Percentiles rank a stretch among this genome's conserved stretches.
Conservation (phyloP, 495 filamentous ascomycete genomes). For the Aspergillus asperescens region DNA sequence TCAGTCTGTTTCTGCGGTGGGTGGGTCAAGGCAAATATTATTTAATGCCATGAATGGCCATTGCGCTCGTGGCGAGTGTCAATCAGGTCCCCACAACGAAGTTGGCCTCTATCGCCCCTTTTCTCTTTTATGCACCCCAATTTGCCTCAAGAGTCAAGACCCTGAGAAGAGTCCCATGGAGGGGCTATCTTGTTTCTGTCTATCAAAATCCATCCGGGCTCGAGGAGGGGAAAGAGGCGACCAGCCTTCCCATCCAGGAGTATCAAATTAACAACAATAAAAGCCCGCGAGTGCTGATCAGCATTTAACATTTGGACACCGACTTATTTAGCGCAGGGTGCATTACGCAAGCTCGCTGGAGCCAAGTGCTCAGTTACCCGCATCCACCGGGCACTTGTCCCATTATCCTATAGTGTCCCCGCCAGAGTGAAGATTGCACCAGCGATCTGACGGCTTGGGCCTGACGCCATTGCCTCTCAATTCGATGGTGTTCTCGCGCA, state of each 20-base stretch:
- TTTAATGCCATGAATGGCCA: slow-evolving; percentile 17
- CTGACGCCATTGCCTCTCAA: slow-evolving; percentile 30
- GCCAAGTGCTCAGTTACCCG: slow-evolving; percentile 34
- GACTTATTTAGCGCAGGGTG: slow-evolving; percentile 21
- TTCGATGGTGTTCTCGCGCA: slow-evolving; percentile 19
- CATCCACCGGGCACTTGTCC: slow-evolving; percentile 35
- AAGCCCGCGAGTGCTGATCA: slow-evolving; percentile 29
- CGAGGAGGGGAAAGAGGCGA: not conserved
- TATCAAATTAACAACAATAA: slow-evolving; percentile 10
- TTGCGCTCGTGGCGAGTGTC: slow-evolving; percentile 24
- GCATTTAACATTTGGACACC: slow-evolving; percentile 26
- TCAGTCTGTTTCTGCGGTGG: slow-evolving; percentile 1
- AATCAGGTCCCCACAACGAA: slow-evolving; percentile 20
- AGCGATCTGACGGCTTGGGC: slow-evolving; percentile 35
- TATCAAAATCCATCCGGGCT: no score
- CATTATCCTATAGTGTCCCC: slow-evolving; percentile 24
- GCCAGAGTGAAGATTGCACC: slow-evolving; percentile 38
- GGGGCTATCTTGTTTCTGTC: no score
- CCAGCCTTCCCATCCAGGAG: not conserved
- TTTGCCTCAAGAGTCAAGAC: not conserved
- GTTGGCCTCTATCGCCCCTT: slow-evolving; percentile 16
- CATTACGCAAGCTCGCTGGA: slow-evolving; percentile 44
- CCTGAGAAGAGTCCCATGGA: not conserved
- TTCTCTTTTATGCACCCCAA: slow-evolving; percentile 3
- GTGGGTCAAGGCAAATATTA: slow-evolving; percentile 3